Conservation (phyloP, 2,329 filamentous ascomycete species). For the Ceratocystis huliohia region DNA sequence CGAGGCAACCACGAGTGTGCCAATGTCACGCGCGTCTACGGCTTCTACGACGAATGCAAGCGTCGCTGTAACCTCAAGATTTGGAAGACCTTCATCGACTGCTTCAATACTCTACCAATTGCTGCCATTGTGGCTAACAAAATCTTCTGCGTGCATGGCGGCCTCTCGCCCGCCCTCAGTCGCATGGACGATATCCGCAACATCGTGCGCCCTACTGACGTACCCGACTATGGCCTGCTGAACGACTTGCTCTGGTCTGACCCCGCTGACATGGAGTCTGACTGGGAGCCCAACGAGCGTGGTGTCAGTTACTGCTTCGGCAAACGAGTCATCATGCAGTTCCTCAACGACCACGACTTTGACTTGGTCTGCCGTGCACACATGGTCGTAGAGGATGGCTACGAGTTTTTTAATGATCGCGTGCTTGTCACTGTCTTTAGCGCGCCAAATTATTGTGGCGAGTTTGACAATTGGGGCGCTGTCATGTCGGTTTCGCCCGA, state of each 20-base stretch:
- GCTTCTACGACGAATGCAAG: constrained; percentile 98
- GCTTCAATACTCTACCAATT: constrained; percentile 90
- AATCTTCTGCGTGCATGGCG: constrained; percentile 95
- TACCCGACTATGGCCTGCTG: constrained; percentile 87
- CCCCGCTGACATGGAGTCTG: constrained; percentile 91
- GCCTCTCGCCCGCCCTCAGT: constrained; percentile 76
- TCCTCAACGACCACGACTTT: constrained; percentile 87
- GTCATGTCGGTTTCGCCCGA: constrained; percentile 96
- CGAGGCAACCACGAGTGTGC: constrained; percentile 95
- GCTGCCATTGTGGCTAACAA: constrained; percentile 94
- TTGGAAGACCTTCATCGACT: constrained; percentile 96
- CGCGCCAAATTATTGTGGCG: constrained; percentile 94
- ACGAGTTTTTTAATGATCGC: constrained; percentile 95
- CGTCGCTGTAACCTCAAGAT: constrained; percentile 90
- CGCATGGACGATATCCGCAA: constrained; percentile 98
- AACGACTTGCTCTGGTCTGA: constrained; percentile 97
- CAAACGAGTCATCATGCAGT: constrained; percentile 95
- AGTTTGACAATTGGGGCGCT: constrained; percentile 98
- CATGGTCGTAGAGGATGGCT: constrained; percentile 98
- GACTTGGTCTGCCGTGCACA: constrained; percentile 94
- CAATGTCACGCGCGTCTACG: constrained; percentile 89
- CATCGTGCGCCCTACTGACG: constrained; percentile 89
- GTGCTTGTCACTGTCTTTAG: constrained; percentile 95
- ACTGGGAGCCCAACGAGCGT: constrained; percentile 95
- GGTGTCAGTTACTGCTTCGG: constrained; percentile 98